A percentile compares a stretch with the other conserved stretches of the same genome.
These are phyloP conservation scores for Hyaloscypha hepaticicola DNA, from an alignment of 495 filamentous ascomycete species.

Conservation along the genomic window DNA sequence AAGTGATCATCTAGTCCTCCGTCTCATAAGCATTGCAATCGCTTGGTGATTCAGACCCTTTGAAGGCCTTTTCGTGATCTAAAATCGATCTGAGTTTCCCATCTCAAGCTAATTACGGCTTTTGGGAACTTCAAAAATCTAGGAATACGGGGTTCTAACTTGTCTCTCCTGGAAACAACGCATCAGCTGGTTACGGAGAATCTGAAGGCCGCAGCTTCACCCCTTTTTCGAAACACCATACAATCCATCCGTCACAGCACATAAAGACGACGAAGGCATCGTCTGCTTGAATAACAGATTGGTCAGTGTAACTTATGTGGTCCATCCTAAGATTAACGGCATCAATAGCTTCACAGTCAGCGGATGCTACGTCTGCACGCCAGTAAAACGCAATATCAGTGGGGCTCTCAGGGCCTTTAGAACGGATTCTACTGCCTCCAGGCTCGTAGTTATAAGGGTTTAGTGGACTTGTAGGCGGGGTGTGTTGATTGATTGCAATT, in stretches of 20 bases:
- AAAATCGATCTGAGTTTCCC: too few relatives aligned
- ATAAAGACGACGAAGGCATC: conserved; percentile 27
- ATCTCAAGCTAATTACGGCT: too few relatives aligned
- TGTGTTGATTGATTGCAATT: not conserved
- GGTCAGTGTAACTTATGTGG: not conserved
- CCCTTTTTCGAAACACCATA: conserved; percentile 27
- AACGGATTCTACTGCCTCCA: not conserved
- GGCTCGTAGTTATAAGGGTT: conserved; percentile 8
- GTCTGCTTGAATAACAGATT: conserved; percentile 14
- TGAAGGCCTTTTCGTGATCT: too few relatives aligned
- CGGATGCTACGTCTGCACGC: not conserved
- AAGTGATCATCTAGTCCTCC: too few relatives aligned
- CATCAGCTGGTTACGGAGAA: too few relatives aligned
- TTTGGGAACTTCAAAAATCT: too few relatives aligned
- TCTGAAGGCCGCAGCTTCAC: conserved; percentile 18
- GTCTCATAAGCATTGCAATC: too few relatives aligned
- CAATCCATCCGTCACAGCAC: conserved; percentile 9
- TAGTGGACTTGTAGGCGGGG: not conserved
- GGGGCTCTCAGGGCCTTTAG: not conserved
- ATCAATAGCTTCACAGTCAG: not conserved
- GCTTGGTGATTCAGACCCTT: too few relatives aligned
- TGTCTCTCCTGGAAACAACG: too few relatives aligned
- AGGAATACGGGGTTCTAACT: too few relatives aligned
- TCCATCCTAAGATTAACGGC: not conserved
- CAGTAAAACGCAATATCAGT: conserved; percentile 2